These are phyloP conservation scores for Crucibulum laeve DNA, from an alignment of 768 basidiomycete genomes.

Conservation along the genomic window DNA sequence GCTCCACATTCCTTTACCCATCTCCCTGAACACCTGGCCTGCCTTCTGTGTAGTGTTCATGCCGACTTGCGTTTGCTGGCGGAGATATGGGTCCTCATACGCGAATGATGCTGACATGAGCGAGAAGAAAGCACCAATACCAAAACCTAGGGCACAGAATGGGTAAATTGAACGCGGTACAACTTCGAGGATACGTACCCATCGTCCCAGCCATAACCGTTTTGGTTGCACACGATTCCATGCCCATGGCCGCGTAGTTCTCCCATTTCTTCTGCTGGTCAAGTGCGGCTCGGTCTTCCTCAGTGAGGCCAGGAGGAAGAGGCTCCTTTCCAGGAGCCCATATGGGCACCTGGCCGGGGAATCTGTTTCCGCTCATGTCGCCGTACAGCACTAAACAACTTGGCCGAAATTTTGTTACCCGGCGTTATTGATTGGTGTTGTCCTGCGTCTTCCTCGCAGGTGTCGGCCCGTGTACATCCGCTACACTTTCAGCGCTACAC, in stretches of 20 bases:
- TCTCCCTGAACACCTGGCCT: constrained; percentile 83
- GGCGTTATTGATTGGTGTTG: too few relatives aligned
- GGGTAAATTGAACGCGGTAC: neutral
- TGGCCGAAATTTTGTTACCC: too few relatives aligned
- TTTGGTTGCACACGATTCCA: constrained; percentile 88
- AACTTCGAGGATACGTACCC: constrained; percentile 47
- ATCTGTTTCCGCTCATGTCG: too few relatives aligned
- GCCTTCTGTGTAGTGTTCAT: constrained; percentile 75
- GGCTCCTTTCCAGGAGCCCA: constrained; percentile 87
- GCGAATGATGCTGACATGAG: constrained; percentile 94
- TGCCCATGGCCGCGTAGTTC: constrained; percentile 59
- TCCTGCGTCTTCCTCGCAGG: too few relatives aligned
- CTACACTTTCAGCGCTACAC: too few relatives aligned
- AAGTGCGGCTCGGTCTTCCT: constrained; percentile 69
- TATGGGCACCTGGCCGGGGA: constrained; percentile 61
- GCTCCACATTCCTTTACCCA: constrained; percentile 89
- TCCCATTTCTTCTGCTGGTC: constrained; percentile 77
- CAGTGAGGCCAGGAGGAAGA: constrained; percentile 76
- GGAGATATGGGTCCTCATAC: constrained; percentile 88
- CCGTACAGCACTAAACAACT: too few relatives aligned
- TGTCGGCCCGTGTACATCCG: too few relatives aligned
- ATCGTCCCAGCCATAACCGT: constrained; percentile 75
- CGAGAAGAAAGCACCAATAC: constrained; percentile 91
- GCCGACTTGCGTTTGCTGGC: constrained; percentile 52
- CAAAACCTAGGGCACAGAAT: constrained; percentile 65